Conservation (phyloP, 495 filamentous ascomycete species). For the Podospora appendiculata region DNA sequence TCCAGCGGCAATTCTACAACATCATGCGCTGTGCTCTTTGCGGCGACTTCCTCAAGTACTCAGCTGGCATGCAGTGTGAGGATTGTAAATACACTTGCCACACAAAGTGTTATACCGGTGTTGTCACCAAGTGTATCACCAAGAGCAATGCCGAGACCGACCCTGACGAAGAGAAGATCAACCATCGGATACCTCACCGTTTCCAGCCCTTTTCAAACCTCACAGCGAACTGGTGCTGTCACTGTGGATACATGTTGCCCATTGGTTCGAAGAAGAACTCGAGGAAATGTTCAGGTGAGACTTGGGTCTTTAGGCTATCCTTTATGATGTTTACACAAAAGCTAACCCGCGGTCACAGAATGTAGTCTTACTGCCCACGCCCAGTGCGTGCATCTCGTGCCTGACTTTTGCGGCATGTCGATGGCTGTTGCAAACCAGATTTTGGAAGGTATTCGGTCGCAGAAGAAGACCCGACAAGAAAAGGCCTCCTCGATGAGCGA, state of each 20-base stretch:
- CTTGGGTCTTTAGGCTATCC: background rate
- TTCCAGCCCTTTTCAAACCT: conserved; percentile 93
- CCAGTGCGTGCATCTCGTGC: conserved; percentile 88
- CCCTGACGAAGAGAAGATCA: conserved; percentile 98
- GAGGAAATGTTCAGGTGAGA: conserved; percentile 64
- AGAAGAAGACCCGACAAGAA: conserved; percentile 47
- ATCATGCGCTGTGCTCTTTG: conserved; percentile 99
- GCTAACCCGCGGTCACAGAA: conserved; percentile 37
- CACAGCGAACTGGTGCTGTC: conserved; percentile 98
- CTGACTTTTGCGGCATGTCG: conserved; percentile 99
- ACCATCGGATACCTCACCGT: conserved; percentile 96
- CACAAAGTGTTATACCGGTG: conserved; percentile 88
- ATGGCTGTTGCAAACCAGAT: conserved; percentile 97
- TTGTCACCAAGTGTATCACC: conserved; percentile 99
- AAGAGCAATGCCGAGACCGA: conserved; percentile 97
- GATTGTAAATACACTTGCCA: conserved; percentile 99
- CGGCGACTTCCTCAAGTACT: conserved; percentile 97
- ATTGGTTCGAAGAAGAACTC: conserved; percentile 84
- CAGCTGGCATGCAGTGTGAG: conserved; percentile 96
- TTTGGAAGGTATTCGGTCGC: conserved; percentile 56
- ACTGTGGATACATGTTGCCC: conserved; percentile 96
- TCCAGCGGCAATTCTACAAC: conserved; percentile 98
- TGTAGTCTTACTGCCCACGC: conserved; percentile 88
- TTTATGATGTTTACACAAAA: too few species aligned
- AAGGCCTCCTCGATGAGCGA: conserved; percentile 49